Evolutionary conservation across 768 basidiomycete genomes (phyloP).

Genomic region (Suillus fuscotomentosus): DNA sequence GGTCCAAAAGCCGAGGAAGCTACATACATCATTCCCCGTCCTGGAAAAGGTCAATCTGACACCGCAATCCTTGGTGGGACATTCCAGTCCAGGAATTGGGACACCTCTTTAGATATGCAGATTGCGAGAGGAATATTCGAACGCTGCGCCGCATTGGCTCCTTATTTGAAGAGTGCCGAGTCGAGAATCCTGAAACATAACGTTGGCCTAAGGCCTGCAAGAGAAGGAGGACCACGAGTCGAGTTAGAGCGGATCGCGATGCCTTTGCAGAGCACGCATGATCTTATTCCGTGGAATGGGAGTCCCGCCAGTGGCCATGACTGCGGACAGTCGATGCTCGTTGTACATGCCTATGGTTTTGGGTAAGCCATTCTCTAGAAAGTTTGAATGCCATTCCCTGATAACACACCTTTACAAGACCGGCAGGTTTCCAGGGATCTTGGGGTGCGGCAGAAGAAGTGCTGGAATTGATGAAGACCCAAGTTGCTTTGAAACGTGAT

Average conservation of each 20-base stretch:
- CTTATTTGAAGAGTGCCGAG: conserved; percentile 29
- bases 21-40: conserved; percentile 65
- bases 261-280: conserved; percentile 27
- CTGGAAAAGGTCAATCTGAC: conserved; percentile 40
- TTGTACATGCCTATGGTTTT: conserved; percentile 63
- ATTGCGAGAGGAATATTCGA: conserved; percentile 45
- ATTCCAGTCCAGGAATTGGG: conserved; percentile 48
- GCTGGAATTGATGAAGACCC: conserved; percentile 21
- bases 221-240: conserved; percentile 55
- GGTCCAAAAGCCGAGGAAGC: conserved; percentile 23
- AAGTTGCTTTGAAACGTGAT: neutral
- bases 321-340: conserved; percentile 25
- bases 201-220: conserved; percentile 57
- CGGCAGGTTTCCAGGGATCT: conserved; percentile 38
- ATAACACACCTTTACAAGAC: conserved; percentile 15
- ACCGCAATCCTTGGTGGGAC: conserved; percentile 58
- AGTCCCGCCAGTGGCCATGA: conserved; percentile 16
- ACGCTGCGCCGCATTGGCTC: conserved; percentile 40
- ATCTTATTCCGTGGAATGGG: conserved; percentile 17
- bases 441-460: conserved; percentile 46
- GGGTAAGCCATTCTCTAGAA: conserved; percentile 37
- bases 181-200: conserved; percentile 51
- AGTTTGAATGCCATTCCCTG: conserved; percentile 12
- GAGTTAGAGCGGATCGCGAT: conserved; percentile 44
- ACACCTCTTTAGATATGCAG: conserved; percentile 43